Evolutionary conservation across 2,329 filamentous ascomycete species (phyloP).

Genomic region (Ramichloridium luteum): DNA sequence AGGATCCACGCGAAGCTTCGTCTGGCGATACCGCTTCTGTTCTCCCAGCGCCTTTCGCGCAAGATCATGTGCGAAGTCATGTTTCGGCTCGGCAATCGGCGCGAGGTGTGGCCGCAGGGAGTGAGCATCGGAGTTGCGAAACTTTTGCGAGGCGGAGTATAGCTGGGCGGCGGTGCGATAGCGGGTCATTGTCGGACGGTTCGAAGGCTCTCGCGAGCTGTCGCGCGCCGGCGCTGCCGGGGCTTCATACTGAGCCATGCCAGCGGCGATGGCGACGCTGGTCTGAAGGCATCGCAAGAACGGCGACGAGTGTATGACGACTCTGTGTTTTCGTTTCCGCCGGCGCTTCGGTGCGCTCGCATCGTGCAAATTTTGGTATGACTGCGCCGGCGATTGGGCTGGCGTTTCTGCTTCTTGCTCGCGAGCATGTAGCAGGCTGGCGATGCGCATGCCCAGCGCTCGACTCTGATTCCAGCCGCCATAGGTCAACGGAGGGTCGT

Average conservation of each 20-base stretch:
- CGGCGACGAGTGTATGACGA: slow-evolving; percentile 86
- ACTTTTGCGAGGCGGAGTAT: slow-evolving; percentile 24
- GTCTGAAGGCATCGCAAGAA: slow-evolving; percentile 90
- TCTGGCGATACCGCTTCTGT: slow-evolving; percentile 33
- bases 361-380: slow-evolving; percentile 27
- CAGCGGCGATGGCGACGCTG: slow-evolving; percentile 74
- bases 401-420: slow-evolving; percentile 38
- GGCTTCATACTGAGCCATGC: slow-evolving; percentile 56
- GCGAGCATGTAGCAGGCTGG: slow-evolving; percentile 49
- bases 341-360: slow-evolving; percentile 20
- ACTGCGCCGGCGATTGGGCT: slow-evolving; percentile 14
- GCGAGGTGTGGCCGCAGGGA: slow-evolving; percentile 17
- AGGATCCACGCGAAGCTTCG: slow-evolving; percentile 69
- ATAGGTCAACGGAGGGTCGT: slow-evolving; percentile 90
- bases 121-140: slow-evolving; percentile 16
- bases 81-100: slow-evolving; percentile 26
- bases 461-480: slow-evolving; percentile 84
- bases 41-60: slow-evolving; percentile 23
- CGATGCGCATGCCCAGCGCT: slow-evolving; percentile 70
- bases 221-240: slow-evolving; percentile 22
- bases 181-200: slow-evolving; percentile 16
- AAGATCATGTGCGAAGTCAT: slow-evolving; percentile 27
- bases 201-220: slow-evolving; percentile 1
- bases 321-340: slow-evolving; percentile 51
- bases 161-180: slow-evolving; percentile 18